These are phyloP conservation scores for Exophiala viscosa DNA, from an alignment of 2,329 filamentous ascomycete genomes.

Conservation along the genomic window DNA sequence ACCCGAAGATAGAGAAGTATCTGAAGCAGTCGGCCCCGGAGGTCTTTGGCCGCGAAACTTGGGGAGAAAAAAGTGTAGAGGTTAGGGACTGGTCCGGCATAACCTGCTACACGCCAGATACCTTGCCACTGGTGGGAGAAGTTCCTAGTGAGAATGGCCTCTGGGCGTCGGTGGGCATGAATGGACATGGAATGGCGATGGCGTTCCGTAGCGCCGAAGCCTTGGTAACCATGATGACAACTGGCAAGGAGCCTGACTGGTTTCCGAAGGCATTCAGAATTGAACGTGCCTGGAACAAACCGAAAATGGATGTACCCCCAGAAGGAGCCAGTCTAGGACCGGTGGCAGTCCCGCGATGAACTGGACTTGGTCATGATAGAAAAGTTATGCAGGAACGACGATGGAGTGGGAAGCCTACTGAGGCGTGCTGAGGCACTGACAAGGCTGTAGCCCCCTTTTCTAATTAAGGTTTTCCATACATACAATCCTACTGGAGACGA, in stretches of 20 bases:
- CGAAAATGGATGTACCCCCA: not conserved
- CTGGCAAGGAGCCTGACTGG: conserved; percentile 6
- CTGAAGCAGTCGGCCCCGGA: not conserved
- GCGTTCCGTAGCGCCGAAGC: conserved; percentile 48
- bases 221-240: conserved; percentile 38
- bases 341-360: too few relatives aligned
- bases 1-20: conserved; percentile 40
- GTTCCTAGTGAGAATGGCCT: conserved; percentile 42
- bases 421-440: too few relatives aligned
- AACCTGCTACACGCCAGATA: conserved; percentile 47
- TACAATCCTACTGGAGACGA: too few relatives aligned
- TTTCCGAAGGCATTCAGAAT: conserved; percentile 13
- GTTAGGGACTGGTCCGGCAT: conserved; percentile 43
- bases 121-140: conserved; percentile 45
- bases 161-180: conserved; percentile 49
- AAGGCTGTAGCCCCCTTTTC: too few relatives aligned
- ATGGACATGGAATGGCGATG: conserved; percentile 48
- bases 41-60: not conserved
- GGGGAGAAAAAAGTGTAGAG: not conserved
- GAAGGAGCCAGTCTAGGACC: not conserved
- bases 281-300: conserved; percentile 1
- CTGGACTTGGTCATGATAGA: too few relatives aligned
- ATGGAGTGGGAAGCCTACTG: too few relatives aligned
- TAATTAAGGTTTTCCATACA: too few relatives aligned
- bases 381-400: too few relatives aligned